Evolutionary conservation across 2,329 filamentous ascomycete species (phyloP).

Genomic region (Sporothrix pseudoabietina): DNA sequence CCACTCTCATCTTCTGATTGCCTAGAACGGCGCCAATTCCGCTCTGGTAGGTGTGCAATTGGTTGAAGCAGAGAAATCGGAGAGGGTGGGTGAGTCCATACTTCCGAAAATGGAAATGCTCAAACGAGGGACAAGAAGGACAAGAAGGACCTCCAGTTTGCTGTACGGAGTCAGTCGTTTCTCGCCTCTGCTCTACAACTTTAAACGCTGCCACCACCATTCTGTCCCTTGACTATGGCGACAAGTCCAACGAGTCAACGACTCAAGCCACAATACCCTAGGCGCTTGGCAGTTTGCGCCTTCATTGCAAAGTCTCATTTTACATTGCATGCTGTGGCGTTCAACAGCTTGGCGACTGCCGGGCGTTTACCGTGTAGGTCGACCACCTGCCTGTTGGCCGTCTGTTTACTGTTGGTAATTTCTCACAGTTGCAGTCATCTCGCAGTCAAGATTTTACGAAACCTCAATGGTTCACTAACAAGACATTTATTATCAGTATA

Average conservation of each 20-base stretch:
- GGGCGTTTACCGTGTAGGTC: neutral
- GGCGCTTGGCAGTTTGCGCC: neutral
- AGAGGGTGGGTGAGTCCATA: neutral
- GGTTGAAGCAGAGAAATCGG: neutral
- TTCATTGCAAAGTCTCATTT: neutral
- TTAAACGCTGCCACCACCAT: neutral
- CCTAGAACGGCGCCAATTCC: constrained; percentile 2
- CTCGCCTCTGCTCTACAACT: neutral
- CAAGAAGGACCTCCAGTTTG: neutral
- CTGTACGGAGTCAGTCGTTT: no score
- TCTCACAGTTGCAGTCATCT: neutral
- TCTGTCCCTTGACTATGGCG: neutral
- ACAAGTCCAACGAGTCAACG: neutral
- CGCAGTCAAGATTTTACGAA: no score
- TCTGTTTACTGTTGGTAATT: neutral
- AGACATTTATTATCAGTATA: neutral
- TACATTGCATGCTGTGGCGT: constrained; percentile 7
- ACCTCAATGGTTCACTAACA: neutral
- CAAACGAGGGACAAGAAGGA: neutral
- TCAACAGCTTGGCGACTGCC: neutral
- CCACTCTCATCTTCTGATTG: neutral
- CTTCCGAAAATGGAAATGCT: neutral
- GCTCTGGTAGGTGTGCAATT: neutral
- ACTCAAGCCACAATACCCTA: neutral
- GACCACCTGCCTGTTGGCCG: neutral